These are phyloP conservation scores for Acanthamoeba lenticulata DNA, from an alignment of 208 protist species.

Conservation along the genomic window DNA sequence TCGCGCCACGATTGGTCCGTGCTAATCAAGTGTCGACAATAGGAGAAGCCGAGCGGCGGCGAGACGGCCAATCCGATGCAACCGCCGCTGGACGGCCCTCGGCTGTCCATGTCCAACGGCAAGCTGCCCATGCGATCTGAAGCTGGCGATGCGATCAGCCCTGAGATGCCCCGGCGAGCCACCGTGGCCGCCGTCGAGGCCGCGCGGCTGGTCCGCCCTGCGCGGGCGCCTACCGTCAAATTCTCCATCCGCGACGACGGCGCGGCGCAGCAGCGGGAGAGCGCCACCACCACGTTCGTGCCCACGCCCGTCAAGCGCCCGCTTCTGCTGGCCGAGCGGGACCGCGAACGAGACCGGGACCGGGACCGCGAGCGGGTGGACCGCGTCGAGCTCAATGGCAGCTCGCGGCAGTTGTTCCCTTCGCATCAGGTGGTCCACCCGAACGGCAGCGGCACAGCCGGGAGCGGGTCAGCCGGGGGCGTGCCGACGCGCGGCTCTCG, in stretches of 20 bases:
- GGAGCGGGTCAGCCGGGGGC: no score
- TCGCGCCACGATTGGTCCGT: no score
- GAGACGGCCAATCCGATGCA: no score
- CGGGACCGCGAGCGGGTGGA: neutral
- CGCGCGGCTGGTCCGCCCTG: neutral
- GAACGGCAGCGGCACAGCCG: neutral
- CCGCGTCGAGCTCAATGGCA: neutral
- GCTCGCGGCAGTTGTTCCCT: neutral
- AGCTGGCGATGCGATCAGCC: no score
- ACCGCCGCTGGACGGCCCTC: no score
- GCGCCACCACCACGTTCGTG: neutral
- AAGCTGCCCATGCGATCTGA: neutral
- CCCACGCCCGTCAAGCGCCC: neutral
- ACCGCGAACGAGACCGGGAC: neutral
- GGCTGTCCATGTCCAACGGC: neutral
- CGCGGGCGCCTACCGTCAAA: neutral
- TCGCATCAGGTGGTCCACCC: neutral
- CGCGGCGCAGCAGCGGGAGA: neutral
- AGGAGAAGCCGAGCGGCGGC: neutral
- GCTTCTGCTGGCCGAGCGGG: neutral
- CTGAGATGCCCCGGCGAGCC: neutral
- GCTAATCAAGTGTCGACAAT: no score
- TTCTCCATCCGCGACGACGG: neutral
- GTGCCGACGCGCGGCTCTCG: no score
- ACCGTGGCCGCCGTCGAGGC: neutral